Conservation (phyloP, 129 eudicot genomes). For the Flaveria trinervia region DNA sequence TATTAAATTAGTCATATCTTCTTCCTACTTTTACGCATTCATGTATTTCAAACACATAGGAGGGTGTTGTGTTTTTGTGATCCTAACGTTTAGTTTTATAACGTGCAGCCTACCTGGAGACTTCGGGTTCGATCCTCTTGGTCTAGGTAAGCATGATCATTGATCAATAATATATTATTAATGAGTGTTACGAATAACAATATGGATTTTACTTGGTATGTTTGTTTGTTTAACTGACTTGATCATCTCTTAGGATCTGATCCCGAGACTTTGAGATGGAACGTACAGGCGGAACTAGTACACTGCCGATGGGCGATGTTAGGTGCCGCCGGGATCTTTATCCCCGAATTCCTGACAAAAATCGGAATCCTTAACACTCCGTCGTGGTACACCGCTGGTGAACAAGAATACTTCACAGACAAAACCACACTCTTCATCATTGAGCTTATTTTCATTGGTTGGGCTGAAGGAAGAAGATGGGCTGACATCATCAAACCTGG, state of each 20-base stretch:
- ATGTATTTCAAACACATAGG: too few relatives aligned
- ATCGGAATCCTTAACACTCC: constrained; percentile 95
- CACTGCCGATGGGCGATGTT: constrained; percentile 99
- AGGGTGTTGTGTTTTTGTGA: neutral
- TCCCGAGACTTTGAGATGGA: constrained; percentile 94
- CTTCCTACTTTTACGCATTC: too few relatives aligned
- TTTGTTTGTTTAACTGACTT: neutral
- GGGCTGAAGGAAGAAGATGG: constrained; percentile 99
- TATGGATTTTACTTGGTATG: too few relatives aligned
- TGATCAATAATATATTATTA: neutral
- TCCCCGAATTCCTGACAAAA: constrained; percentile 94
- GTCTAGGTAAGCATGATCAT: constrained; percentile 55
- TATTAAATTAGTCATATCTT: too few relatives aligned
- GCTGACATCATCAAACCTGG: constrained; percentile 97
- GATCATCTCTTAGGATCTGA: constrained; percentile 63
- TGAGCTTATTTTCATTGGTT: constrained; percentile 80
- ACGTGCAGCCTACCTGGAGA: constrained; percentile 84
- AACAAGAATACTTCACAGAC: constrained; percentile 93
- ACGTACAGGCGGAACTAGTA: constrained; percentile 84
- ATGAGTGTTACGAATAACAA: neutral
- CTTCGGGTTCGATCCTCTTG: constrained; percentile 93
- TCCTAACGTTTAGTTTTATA: neutral
- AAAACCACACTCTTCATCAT: constrained; percentile 83
- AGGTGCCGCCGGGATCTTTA: constrained; percentile 98
- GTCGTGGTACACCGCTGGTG: constrained; percentile 99